phyloP scores from a whole-genome alignment of 1,284 basidiomycete genomes.

The Hymenochaete sp. region DNA sequence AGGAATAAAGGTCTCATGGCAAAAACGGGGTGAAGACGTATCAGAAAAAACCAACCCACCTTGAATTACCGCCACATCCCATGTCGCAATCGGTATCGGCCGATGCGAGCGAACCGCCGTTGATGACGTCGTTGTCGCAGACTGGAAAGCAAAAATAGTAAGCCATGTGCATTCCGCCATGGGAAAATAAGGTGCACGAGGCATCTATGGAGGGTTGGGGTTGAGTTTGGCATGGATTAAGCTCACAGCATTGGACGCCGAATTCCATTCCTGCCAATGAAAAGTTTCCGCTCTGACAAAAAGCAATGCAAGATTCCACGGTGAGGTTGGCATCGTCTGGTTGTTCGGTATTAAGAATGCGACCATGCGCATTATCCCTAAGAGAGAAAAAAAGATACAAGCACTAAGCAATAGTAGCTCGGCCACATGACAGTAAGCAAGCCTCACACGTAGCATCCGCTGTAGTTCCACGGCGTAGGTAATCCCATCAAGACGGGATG shows the following conservation, averaged over 20 bases:
- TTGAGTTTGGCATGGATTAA: not conserved
- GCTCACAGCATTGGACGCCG: constrained; percentile 51
- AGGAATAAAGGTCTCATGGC: not conserved
- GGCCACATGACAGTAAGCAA: too few relatives aligned
- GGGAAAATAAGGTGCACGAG: too few relatives aligned
- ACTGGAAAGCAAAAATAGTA: constrained; percentile 30
- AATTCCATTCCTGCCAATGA: constrained; percentile 42
- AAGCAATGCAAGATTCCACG: constrained; percentile 37
- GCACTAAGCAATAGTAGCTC: not conserved
- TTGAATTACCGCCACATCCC: constrained; percentile 55
- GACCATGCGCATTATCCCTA: constrained; percentile 42
- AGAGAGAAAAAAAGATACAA: not conserved
- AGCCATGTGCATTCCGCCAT: not conserved
- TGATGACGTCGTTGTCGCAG: constrained; percentile 52
- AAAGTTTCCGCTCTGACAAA: constrained; percentile 36
- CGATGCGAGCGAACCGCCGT: constrained; percentile 43
- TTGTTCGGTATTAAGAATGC: constrained; percentile 34
- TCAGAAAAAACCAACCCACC: constrained; percentile 33
- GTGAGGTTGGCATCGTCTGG: constrained; percentile 31
- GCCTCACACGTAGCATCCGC: constrained; percentile 27
- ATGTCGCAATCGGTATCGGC: constrained; percentile 49
- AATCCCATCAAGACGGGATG: constrained; percentile 32
- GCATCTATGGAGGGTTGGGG: too few relatives aligned
- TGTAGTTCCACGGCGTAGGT: constrained; percentile 40
- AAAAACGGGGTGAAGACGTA: constrained; percentile 11